Conservation (phyloP, 805 yeast species). For the Candida awuae region DNA sequence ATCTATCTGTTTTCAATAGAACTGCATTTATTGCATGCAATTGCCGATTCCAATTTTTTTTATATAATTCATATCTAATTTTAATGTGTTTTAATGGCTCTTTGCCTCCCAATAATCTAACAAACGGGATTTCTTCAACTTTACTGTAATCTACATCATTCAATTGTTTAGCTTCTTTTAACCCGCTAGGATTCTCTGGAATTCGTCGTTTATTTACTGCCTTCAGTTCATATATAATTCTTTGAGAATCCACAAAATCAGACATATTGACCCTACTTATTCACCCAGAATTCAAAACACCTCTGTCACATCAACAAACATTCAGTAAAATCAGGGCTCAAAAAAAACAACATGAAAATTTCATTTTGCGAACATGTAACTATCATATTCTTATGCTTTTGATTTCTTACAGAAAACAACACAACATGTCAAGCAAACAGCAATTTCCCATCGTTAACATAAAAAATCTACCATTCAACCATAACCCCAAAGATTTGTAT, state of each 20-base stretch:
- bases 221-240: constrained; percentile 24
- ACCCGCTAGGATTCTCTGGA: constrained; percentile 3
- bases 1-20: constrained; percentile 28
- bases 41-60: constrained; percentile 32
- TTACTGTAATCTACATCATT: constrained; percentile 1
- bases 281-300: too few relatives aligned
- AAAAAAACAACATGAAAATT: too few relatives aligned
- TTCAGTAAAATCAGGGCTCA: too few relatives aligned
- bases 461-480: constrained; percentile 50
- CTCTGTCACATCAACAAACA: too few relatives aligned
- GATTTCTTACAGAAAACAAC: not conserved
- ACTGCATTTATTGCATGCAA: constrained; percentile 24
- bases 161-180: constrained; percentile 5
- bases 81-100: constrained; percentile 33
- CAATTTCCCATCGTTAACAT: constrained; percentile 37
- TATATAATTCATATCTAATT: constrained; percentile 35
- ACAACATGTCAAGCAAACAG: not conserved
- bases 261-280: constrained; percentile 5
- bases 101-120: constrained; percentile 34
- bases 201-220: constrained; percentile 3
- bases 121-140: constrained; percentile 31
- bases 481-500: constrained; percentile 39
- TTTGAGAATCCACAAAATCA: constrained; percentile 27
- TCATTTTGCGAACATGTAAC: too few relatives aligned
- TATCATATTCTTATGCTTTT: not conserved